Evolutionary conservation across 148 eudicot genomes (phyloP), one percentile per base, ranked within the genome.

Genomic region (Rhododendron ferrugineum): DNA sequence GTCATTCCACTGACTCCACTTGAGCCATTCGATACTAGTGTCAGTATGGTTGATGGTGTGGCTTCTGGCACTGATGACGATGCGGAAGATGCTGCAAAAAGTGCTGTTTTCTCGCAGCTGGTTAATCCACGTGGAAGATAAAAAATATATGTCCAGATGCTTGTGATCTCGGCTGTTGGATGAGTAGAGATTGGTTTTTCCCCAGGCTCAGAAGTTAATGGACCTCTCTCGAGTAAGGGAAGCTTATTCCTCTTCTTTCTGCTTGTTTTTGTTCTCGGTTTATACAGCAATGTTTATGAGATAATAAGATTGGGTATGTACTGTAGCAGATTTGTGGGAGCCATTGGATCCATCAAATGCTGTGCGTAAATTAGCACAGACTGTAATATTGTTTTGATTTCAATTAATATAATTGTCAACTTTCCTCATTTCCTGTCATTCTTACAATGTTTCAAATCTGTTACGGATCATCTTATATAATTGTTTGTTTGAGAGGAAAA

Each of bases 91-190:
- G 98, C 89, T 72, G 91, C 98, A 11, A 97, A 98, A 2, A 92
- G 93, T 86, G 96, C 98, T 11, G 99, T 97, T 83, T 95, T 97
- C 88, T 97, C 99, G 44, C 99, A 97, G 88, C 89, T 97, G 46
- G 99, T 95, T 60, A 97, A 95, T 91, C 99, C 99, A 28, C 97
- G 98, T 10, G 99, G 98, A 88, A 90, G 98, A 92, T 97, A 91
- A 94, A 87, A 82, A 83, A 15, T 36, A 60, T 26, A 60, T 30
- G 40, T 37, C 36, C 30, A 9, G 50, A 64, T 54, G 73, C 44
- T 70, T 28, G 36, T 34, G 42, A 74, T 32, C 36, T 32, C 5
- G 8, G 60, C 37, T 60, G 42, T 50, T 74, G 80, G 54, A 42
- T 22, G 13, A 42, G 11, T 28, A 54, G 77, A 36, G 62, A 23